Evolutionary conservation across 1,139 yeast genomes (phyloP).

Genomic region (Scheffersomyces insectosa): DNA sequence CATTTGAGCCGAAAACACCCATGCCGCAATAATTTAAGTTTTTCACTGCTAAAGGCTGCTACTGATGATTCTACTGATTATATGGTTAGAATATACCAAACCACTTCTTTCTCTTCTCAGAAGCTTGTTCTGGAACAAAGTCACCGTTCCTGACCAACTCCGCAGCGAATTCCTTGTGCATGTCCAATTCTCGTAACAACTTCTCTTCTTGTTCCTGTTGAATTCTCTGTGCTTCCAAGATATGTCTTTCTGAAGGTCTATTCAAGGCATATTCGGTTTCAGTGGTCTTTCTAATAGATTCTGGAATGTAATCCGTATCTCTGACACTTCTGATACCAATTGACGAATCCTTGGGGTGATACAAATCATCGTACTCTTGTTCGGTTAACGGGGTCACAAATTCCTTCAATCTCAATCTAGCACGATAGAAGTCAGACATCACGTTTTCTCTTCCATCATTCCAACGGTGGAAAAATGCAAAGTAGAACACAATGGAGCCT

Average conservation of each 20-base stretch:
- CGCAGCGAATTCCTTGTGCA: slow-evolving; percentile 29
- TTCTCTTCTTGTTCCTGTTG: slow-evolving; percentile 72
- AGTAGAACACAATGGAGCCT: slow-evolving; percentile 51
- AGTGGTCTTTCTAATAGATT: slow-evolving; percentile 36
- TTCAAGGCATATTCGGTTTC: slow-evolving; percentile 57
- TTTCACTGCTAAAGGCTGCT: no score
- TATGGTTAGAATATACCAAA: slow-evolving; percentile 30
- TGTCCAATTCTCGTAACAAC: slow-evolving; percentile 55
- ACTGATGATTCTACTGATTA: no score
- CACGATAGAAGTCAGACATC: slow-evolving; percentile 65
- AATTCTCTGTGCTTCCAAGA: slow-evolving; percentile 72
- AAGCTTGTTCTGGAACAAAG: slow-evolving; percentile 8
- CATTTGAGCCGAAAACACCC: no score
- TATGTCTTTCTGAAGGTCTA: slow-evolving; percentile 71
- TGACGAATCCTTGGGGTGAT: slow-evolving; percentile 41
- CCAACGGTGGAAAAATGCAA: slow-evolving; percentile 78
- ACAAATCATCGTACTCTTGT: slow-evolving; percentile 64
- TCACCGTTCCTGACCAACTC: slow-evolving; percentile 35
- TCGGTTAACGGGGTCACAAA: slow-evolving; percentile 53
- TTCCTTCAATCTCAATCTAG: slow-evolving; percentile 58
- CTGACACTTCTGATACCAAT: slow-evolving; percentile 39
- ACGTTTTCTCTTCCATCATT: slow-evolving; percentile 81
- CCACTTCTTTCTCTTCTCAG: slow-evolving; percentile 29
- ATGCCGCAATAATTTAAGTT: no score
- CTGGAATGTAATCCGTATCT: slow-evolving; percentile 46